phyloP scores from a whole-genome alignment of 106 monocot species.

The Dendrobium huoshanense region DNA sequence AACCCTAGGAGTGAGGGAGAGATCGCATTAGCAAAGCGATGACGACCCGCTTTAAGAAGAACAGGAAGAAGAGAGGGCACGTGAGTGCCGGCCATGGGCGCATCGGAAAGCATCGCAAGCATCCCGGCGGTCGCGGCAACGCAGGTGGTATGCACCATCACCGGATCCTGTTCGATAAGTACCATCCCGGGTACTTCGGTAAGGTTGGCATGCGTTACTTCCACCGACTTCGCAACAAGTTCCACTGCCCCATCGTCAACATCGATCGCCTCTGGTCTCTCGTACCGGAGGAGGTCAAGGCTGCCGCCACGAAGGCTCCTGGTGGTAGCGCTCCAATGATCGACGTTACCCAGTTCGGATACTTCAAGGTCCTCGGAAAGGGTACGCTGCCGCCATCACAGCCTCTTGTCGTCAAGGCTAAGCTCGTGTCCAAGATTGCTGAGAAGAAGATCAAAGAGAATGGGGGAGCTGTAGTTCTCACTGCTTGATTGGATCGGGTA shows the following conservation, averaged over 20 bases:
- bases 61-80: slow-evolving; percentile 48
- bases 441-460: slow-evolving; percentile 66
- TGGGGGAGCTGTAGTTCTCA: slow-evolving; percentile 58
- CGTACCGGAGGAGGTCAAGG: slow-evolving; percentile 35
- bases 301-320: slow-evolving; percentile 3
- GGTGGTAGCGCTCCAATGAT: slow-evolving; percentile 21
- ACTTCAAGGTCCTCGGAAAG: slow-evolving; percentile 51
- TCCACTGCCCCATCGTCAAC: slow-evolving; percentile 36
- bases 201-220: slow-evolving; percentile 46
- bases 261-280: slow-evolving; percentile 48
- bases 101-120: slow-evolving; percentile 49
- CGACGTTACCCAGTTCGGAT: slow-evolving; percentile 40
- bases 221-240: slow-evolving; percentile 42
- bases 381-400: slow-evolving; percentile 39
- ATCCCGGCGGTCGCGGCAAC: slow-evolving; percentile 41
- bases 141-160: slow-evolving; percentile 48
- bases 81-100: slow-evolving; percentile 43
- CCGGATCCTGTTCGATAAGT: slow-evolving; percentile 38
- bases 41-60: slow-evolving; percentile 50
- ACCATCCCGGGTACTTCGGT: slow-evolving; percentile 38
- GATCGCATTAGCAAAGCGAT: slow-evolving; percentile 1
- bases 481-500: slow-evolving; percentile 25
- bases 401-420: slow-evolving; percentile 56
- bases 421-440: slow-evolving; percentile 57
- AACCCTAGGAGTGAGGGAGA: neutral